Conservation (phyloP, 1,284 basidiomycete genomes). For the Polyporus tsugae region DNA sequence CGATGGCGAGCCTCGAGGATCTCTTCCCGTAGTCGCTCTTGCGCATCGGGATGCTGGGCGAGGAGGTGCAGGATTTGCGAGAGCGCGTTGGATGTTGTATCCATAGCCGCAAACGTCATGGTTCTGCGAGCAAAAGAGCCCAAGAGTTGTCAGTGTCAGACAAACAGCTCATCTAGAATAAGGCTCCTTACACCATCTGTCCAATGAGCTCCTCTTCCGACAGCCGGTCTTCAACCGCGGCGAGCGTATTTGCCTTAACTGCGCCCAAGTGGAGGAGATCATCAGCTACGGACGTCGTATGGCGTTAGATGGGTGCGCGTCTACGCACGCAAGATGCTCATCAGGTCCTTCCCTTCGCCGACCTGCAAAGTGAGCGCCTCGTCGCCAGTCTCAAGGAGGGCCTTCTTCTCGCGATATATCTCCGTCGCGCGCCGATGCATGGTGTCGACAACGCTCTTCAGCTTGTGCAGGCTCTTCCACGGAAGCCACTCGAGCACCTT, state of each 20-base stretch:
- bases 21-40: slow-evolving; percentile 38
- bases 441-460: slow-evolving; percentile 35
- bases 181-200: slow-evolving; percentile 35
- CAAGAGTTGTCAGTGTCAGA: slow-evolving; percentile 12
- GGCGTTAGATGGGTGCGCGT: slow-evolving; percentile 31
- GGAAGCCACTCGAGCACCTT: slow-evolving; percentile 35
- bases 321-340: slow-evolving; percentile 42
- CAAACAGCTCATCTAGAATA: not conserved
- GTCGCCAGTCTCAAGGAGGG: slow-evolving; percentile 39
- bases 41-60: slow-evolving; percentile 31
- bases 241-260: slow-evolving; percentile 45
- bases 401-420: slow-evolving; percentile 38
- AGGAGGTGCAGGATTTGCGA: slow-evolving; percentile 42
- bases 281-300: slow-evolving; percentile 13
- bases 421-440: slow-evolving; percentile 34
- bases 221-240: slow-evolving; percentile 40
- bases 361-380: slow-evolving; percentile 38
- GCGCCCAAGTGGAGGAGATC: not conserved
- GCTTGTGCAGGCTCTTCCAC: slow-evolving; percentile 31
- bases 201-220: slow-evolving; percentile 37
- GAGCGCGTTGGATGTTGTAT: slow-evolving; percentile 41
- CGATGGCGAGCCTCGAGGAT: slow-evolving; percentile 32
- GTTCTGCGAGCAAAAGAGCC: slow-evolving; percentile 28
- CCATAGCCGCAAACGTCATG: slow-evolving; percentile 42
- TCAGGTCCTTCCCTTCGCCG: slow-evolving; percentile 43